A percentile compares a stretch with the other conserved stretches of the same genome.
Evolutionary conservation across 2,329 filamentous ascomycete species (phyloP).

Genomic region (Rugonectria rugulosa): DNA sequence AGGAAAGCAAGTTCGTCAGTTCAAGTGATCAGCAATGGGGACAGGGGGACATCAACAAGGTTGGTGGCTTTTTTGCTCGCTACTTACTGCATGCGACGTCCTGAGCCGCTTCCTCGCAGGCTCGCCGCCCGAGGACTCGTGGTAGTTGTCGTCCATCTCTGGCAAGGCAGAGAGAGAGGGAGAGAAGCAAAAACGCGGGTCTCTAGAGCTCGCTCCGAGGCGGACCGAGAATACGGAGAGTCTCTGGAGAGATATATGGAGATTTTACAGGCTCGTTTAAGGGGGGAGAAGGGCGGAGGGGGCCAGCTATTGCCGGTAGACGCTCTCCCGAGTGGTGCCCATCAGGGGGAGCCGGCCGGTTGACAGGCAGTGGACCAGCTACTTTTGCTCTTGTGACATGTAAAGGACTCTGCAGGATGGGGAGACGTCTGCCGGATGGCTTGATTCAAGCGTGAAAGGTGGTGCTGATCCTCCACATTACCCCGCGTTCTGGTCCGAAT

Average conservation of each 20-base stretch:
- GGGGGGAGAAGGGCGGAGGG: too few species aligned
- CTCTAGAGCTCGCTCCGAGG: slow-evolving; percentile 37
- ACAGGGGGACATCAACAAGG: neutral
- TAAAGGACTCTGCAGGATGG: neutral
- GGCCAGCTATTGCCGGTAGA: too few species aligned
- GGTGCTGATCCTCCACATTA: slow-evolving; percentile 11
- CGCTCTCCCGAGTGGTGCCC: too few species aligned
- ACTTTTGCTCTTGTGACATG: neutral
- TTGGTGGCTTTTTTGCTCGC: too few species aligned
- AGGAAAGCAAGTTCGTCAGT: neutral
- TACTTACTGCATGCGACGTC: slow-evolving; percentile 52
- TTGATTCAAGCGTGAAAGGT: neutral
- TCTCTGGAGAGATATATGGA: too few species aligned
- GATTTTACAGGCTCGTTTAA: too few species aligned
- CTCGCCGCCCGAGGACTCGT: slow-evolving; percentile 39
- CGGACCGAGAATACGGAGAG: slow-evolving; percentile 40
- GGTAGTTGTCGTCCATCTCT: slow-evolving; percentile 29
- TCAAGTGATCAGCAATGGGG: neutral
- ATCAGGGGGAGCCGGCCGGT: too few species aligned
- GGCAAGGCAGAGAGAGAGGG: slow-evolving; percentile 22
- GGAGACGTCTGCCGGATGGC: neutral
- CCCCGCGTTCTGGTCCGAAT: slow-evolving; percentile 7
- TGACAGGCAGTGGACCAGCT: too few species aligned
- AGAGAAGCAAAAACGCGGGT: too few species aligned
- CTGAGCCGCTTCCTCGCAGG: slow-evolving; percentile 49